Evolutionary conservation across 352 stramenopile genomes (phyloP), one percentile per base, ranked within the genome.

Genomic region (Pythium pyrilobum): DNA sequence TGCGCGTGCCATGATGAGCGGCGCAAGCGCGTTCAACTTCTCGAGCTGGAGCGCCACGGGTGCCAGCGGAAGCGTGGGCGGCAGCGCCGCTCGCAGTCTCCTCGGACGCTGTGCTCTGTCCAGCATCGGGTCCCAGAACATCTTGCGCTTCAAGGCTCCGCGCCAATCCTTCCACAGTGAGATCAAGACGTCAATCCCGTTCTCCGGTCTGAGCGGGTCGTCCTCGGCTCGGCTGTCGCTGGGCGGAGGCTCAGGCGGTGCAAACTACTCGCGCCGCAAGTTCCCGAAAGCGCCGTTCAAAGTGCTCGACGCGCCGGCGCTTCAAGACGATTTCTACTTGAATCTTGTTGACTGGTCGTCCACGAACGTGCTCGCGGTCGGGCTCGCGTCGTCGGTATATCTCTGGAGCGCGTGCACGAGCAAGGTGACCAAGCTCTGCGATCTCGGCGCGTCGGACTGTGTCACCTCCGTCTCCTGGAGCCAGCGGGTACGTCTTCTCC

Each of bases 301-400:
- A 75, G 89, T 99, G n/a, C 69, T 99, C 24, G 96, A 98, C 73
- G 96, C 96, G 16, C 96, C 96, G 2, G 76, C 84, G 9, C 72
- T 99, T 5, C 88, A 98, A 64, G 96, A 99, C 71, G 96, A 99
- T 67, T 99, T 98, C 68, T 99, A 99, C 62, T 67, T 99, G 11
- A 99, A 99, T 64, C 74, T 99, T 0, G 93, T 99, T 9, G 95
- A 98, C 67, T 99, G 96, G 96, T 98, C 89, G 0, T 81, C 89
- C 1, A 74, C 85, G 11, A 98, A 99, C 60, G 85, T 99, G 9
- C 71, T 99, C 12, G 93, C 95, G 2, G 96, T 98, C 23, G 96
- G 90, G 15, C 79, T 99, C 7, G 95, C 89, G 12, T 76, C 81
- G 18, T 93, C 82, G 36, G 95, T 98, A 8, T 99, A 98, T 62